Evolutionary conservation across 495 filamentous ascomycete genomes (phyloP).

Genomic region (Neurospora africana): DNA sequence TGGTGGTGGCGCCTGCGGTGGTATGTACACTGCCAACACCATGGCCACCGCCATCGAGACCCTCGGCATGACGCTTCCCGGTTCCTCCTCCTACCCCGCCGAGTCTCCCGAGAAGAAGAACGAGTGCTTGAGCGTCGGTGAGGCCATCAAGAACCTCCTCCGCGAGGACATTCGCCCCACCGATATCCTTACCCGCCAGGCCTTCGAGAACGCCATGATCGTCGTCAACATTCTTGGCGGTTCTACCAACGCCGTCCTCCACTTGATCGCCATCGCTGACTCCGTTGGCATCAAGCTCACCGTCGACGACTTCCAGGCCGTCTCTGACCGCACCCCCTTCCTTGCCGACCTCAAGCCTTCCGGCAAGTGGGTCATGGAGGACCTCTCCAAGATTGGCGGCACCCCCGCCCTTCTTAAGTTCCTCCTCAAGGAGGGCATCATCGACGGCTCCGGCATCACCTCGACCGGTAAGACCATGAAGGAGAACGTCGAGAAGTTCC

Average conservation of each 20-base stretch:
- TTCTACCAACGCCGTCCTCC: constrained; percentile 93
- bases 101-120: constrained; percentile 74
- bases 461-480: constrained; percentile 91
- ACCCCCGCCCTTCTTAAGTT: constrained; percentile 86
- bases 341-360: constrained; percentile 95
- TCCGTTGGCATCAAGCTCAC: constrained; percentile 86
- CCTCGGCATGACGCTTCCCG: constrained; percentile 91
- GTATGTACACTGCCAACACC: constrained; percentile 99
- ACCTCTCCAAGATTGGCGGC: constrained; percentile 81
- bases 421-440: constrained; percentile 79
- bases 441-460: constrained; percentile 81
- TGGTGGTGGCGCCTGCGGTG: constrained; percentile 86
- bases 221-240: constrained; percentile 91
- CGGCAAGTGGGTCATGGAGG: constrained; percentile 93
- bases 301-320: constrained; percentile 94
- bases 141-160: constrained; percentile 76
- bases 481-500: constrained; percentile 71
- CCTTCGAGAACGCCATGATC: constrained; percentile 96
- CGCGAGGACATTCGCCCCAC: constrained; percentile 77
- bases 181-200: constrained; percentile 84
- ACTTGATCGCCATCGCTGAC: constrained; percentile 93
- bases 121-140: constrained; percentile 77
- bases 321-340: constrained; percentile 85
- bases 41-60: constrained; percentile 96
- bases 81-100: constrained; percentile 86